Base-by-base conservation (phyloP, 106 monocot genomes). In the Phalaenopsis aphrodite region DNA sequence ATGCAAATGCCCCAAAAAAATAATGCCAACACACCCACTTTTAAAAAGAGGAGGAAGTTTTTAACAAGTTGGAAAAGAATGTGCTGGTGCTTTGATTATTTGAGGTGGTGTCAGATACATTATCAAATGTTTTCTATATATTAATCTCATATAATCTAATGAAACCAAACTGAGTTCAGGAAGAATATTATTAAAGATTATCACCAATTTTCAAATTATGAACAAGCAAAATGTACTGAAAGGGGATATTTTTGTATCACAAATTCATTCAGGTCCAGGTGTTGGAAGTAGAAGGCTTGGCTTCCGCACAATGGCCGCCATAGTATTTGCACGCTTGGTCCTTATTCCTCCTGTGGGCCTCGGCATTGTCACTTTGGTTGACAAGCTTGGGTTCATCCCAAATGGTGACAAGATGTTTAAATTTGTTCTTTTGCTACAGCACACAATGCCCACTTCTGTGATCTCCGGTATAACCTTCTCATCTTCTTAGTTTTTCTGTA, bases 341-440 rank as follows among this genome's bases (percentile, higher is more conserved):
- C 74, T 96, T 49, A 91, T 96, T 65, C 96, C 96, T 72, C 93
- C 88, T 18, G 81, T 83, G 56, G 93, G 96, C 49, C 75, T 96
- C 69, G 93, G 91, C 73, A 93, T 96, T 76, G 88, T 93, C 47
- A 65, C 85, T 10, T 55, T 96, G 38, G 96, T 87, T 10, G 96
- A 96, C 58, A 96, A 88, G 79, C 86, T 96, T 83, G 96, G 93
- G 61, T 91, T 96, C 76, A 55, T 93, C 46, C 96, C 96, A 3
- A 47, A 72, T 36, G 95, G 84, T 7, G 89, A 93, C 82, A 96
- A 93, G 79, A 96, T 96, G 96, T 91, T 96, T 79, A 90, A 85
- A 82, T 96, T 93, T 77, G 87, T 96, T 47, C 90, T 96, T 42
- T 85, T 96, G 55, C 84, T 93, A 48, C 93, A 96, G 85, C 88